Evolutionary conservation across 2,329 filamentous ascomycete species (phyloP), one percentile per base, ranked within the genome.

Genomic region (Alternaria sp.): DNA sequence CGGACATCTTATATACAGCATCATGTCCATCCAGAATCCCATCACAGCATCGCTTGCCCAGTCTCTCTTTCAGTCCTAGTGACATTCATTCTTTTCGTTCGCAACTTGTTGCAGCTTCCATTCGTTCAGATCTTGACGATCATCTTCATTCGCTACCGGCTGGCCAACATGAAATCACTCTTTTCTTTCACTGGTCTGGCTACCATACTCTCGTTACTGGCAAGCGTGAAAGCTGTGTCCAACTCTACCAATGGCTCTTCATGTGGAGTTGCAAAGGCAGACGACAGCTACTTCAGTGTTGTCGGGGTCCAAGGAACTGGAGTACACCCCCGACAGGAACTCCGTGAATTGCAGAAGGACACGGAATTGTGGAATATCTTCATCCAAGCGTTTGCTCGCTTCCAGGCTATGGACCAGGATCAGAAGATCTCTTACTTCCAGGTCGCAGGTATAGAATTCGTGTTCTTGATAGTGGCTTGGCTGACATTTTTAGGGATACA

Each of bases 361-460:
- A 47, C 67, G 21, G 70, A 76, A 55, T 63, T 57, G 25, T 77
- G 75, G 75, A 77, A 77, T 25, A 66, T 78, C 57, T 78, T 77
- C 50, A 58, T 78, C 43, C 71, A 71, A 37, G 75, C 75, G 8
- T 69, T 77, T 56, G 66, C 71, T 43, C 64, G 68, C 57, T 77
- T 77, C 50, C 74, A 78, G 55, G 71, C 69, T 26, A 75, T 77
- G 75, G 72, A 76, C 20, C 75, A 78, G 44, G 64, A 41, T 20
- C 68, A 75, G 20, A 75, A 75, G 51, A 65, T 73, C 8, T 78
- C 75, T 46, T 78, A 77, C 64, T 78, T 70, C 54, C 63, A 77
- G 47, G 60, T 78, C 50, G 74, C 75, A 11, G 73, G 75, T 77
- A 71, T 41, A 66, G 37, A 5, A 15, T 53, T 2, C 2, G 2